Percentiles rank a stretch among this genome's conserved stretches.
These are phyloP conservation scores for Saitozyma sp. DNA, from an alignment of 768 basidiomycete genomes.

Conservation along the genomic window DNA sequence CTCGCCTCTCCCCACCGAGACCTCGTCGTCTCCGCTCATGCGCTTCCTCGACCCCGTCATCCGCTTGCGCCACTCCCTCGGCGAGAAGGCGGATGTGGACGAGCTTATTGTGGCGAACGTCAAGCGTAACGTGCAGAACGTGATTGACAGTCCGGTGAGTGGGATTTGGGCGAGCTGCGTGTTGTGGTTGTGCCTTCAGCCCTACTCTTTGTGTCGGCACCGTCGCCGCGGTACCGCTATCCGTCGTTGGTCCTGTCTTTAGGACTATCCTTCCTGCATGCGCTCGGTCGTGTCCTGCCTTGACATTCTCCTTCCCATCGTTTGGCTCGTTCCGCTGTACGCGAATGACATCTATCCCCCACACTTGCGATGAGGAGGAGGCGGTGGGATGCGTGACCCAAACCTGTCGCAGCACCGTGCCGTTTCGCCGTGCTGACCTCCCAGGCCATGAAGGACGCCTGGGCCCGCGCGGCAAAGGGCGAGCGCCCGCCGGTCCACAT, in stretches of 20 bases:
- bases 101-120: constrained; percentile 49
- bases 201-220: not conserved
- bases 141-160: constrained; percentile 48
- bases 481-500: constrained; percentile 43
- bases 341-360: too few relatives aligned
- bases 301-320: too few relatives aligned
- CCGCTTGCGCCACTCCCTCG: constrained; percentile 55
- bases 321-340: too few relatives aligned
- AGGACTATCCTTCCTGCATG: too few relatives aligned
- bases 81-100: constrained; percentile 35
- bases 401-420: too few relatives aligned
- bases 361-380: too few relatives aligned
- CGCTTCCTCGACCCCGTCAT: constrained; percentile 74
- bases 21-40: constrained; percentile 58
- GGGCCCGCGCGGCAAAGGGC: constrained; percentile 33
- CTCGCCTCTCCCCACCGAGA: constrained; percentile 26
- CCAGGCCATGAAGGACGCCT: constrained; percentile 46
- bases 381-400: too few relatives aligned
- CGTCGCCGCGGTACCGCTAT: not conserved
- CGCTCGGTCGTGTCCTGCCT: too few relatives aligned
- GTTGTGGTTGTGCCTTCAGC: not conserved
- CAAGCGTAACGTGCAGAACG: constrained; percentile 47
- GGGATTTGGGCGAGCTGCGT: too few relatives aligned
- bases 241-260: too few relatives aligned
- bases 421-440: not conserved